Percentiles rank a stretch among this genome's conserved stretches.
Conservation (phyloP, 768 basidiomycete genomes). For the Russula virescens region DNA sequence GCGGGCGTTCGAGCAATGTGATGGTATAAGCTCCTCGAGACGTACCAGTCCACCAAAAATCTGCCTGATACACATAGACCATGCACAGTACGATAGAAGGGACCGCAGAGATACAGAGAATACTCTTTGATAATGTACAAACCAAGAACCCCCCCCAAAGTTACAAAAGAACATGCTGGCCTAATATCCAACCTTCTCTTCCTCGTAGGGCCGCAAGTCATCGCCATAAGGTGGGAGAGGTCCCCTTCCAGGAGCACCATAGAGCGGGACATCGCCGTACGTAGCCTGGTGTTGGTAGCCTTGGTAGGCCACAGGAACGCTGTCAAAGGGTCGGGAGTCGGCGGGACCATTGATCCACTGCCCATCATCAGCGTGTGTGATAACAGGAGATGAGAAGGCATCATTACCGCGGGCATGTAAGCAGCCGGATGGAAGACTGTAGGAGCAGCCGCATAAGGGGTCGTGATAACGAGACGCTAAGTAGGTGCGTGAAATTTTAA, state of each 20-base stretch:
- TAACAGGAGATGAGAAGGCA: background rate
- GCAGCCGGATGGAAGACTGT: constrained; percentile 40
- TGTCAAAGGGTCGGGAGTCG: constrained; percentile 27
- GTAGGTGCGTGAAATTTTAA: background rate
- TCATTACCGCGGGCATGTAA: constrained; percentile 40
- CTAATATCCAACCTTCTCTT: constrained; percentile 29
- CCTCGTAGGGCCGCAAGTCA: constrained; percentile 24
- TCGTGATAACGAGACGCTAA: constrained; percentile 37
- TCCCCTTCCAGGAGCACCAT: constrained; percentile 26
- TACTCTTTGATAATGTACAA: background rate
- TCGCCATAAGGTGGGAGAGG: constrained; percentile 28
- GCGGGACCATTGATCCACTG: constrained; percentile 38
- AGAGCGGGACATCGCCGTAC: constrained; percentile 40
- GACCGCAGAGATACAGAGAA: too few relatives aligned
- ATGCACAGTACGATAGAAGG: background rate
- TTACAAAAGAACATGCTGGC: background rate
- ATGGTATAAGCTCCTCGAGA: background rate
- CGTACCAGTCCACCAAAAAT: background rate
- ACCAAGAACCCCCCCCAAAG: background rate
- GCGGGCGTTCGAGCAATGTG: too few relatives aligned
- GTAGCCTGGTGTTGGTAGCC: constrained; percentile 29
- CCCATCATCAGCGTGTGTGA: constrained; percentile 5
- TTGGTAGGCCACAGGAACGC: background rate
- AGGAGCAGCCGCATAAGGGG: constrained; percentile 32
- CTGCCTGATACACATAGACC: background rate